phyloP scores from a whole-genome alignment of 2,329 filamentous ascomycete species.

The Clonostachys byssicola region DNA sequence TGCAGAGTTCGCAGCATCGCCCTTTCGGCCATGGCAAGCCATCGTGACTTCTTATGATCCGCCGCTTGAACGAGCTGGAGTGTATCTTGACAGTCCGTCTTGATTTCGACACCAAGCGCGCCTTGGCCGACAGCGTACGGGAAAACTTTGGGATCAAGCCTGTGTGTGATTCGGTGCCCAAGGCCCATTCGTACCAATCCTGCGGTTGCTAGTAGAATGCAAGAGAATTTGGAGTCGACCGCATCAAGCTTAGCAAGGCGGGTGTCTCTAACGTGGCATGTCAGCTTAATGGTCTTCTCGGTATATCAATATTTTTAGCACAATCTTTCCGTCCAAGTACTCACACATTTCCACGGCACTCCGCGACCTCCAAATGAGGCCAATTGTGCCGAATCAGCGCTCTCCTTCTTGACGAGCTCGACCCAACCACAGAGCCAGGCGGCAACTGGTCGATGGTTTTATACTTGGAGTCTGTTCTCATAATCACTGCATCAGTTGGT shows the following conservation, averaged over 20 bases:
- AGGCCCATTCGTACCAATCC: constrained; percentile 75
- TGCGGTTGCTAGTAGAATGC: constrained; percentile 84
- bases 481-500: too few species aligned
- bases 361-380: constrained; percentile 73
- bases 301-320: too few species aligned
- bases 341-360: constrained; percentile 73
- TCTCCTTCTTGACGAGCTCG: constrained; percentile 81
- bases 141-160: constrained; percentile 70
- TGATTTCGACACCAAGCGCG: constrained; percentile 79
- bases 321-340: too few species aligned
- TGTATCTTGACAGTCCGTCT: constrained; percentile 64
- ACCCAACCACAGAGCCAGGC: constrained; percentile 79
- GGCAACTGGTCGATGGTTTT: constrained; percentile 71
- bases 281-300: too few species aligned
- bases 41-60: constrained; percentile 59
- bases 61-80: constrained; percentile 58
- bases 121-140: constrained; percentile 93
- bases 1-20: constrained; percentile 83
- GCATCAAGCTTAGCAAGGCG: constrained; percentile 77
- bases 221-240: constrained; percentile 70
- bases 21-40: constrained; percentile 75
- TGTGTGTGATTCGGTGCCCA: constrained; percentile 70
- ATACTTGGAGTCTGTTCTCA: constrained; percentile 28
- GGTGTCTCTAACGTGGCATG: constrained; percentile 43
- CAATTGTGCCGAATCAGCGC: constrained; percentile 79